A percentile compares a stretch with the other conserved stretches of the same genome.
Evolutionary conservation across 2,329 filamentous ascomycete genomes (phyloP).

Genomic region (Neoascochyta sp.): DNA sequence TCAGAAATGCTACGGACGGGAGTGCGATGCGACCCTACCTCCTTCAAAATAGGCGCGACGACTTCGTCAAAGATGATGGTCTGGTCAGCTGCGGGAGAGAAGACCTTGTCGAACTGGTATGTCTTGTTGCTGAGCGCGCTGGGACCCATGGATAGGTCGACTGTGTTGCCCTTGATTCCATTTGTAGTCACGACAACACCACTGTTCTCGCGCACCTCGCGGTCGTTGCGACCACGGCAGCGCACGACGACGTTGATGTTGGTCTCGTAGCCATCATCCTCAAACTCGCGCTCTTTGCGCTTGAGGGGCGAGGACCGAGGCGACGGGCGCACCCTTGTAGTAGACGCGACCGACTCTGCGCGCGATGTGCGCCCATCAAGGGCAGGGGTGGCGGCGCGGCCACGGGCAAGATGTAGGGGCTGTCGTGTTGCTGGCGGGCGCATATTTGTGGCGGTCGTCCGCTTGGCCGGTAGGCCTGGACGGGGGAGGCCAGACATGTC

Average conservation of each 20-base stretch:
- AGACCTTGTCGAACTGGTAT: conserved; percentile 96
- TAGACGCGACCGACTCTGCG: conserved; percentile 63
- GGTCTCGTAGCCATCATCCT: conserved; percentile 72
- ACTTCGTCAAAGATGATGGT: conserved; percentile 93
- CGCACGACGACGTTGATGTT: conserved; percentile 98
- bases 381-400: conserved; percentile 49
- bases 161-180: conserved; percentile 77
- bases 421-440: conserved; percentile 53
- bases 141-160: conserved; percentile 88
- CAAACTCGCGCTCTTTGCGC: conserved; percentile 83
- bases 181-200: conserved; percentile 86
- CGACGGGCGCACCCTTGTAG: conserved; percentile 36
- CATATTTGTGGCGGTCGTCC: conserved; percentile 47
- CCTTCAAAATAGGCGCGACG: conserved; percentile 85
- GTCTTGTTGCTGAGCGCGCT: conserved; percentile 92
- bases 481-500: conserved; percentile 55
- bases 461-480: conserved; percentile 49
- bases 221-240: conserved; percentile 86
- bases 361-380: conserved; percentile 61
- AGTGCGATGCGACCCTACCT: conserved; percentile 54
- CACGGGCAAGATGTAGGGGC: conserved; percentile 45
- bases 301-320: conserved; percentile 57
- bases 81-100: conserved; percentile 91
- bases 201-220: conserved; percentile 91
- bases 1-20: conserved; percentile 7